Conservation (phyloP, 1,284 basidiomycete genomes). For the Ceratobasidium sp. region DNA sequence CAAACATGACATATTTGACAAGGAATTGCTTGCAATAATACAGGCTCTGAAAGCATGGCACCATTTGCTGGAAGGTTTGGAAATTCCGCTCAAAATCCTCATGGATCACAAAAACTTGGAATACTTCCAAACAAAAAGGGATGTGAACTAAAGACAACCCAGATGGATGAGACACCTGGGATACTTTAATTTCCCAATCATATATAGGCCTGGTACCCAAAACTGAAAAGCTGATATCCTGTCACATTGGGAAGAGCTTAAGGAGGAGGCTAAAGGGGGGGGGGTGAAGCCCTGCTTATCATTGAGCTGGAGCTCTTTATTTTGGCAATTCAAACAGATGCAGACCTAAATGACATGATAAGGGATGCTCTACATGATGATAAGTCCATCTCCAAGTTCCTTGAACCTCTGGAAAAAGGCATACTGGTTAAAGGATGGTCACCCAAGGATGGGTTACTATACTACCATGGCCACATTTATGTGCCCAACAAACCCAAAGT, state of each 20-base stretch:
- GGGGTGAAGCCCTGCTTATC: constrained; percentile 8
- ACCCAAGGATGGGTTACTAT: no score
- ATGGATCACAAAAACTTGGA: no score
- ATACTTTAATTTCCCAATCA: not conserved
- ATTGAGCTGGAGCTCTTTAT: constrained; percentile 3
- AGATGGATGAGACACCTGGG: not conserved
- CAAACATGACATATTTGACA: constrained; percentile 8
- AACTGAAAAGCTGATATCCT: not conserved
- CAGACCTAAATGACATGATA: not conserved
- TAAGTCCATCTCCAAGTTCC: not conserved
- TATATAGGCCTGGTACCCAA: not conserved
- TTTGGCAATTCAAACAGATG: not conserved
- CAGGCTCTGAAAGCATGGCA: not conserved
- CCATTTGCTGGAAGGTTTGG: no score
- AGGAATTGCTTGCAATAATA: not conserved
- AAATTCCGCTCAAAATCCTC: no score
- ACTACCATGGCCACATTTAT: no score
- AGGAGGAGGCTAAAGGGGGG: no score
- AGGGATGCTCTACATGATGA: not conserved
- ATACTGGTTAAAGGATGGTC: not conserved
- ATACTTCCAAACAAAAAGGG: no score
- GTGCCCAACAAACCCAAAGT: no score
- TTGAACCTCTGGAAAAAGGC: not conserved
- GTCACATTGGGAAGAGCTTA: not conserved
- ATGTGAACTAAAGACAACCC: no score